These are phyloP conservation scores for Colletotrichum higginsianum DNA, from an alignment of 2,329 filamentous ascomycete species.

Conservation along the genomic window DNA sequence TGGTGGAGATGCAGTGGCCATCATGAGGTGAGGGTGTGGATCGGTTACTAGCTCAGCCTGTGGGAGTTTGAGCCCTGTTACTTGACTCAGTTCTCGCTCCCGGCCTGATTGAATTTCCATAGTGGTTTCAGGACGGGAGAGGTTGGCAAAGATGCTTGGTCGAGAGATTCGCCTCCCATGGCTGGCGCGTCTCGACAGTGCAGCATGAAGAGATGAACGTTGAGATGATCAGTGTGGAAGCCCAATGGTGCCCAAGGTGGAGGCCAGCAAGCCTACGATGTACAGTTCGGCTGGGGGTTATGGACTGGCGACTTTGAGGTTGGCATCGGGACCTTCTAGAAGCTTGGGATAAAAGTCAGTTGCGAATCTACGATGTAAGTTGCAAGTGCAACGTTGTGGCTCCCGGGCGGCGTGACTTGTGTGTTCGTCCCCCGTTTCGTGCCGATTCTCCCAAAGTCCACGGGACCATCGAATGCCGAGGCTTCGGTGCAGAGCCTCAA, in stretches of 20 bases:
- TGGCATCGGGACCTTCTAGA: slow-evolving; percentile 35
- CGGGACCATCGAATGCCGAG: neutral
- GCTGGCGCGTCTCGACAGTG: slow-evolving; percentile 10
- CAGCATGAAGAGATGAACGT: slow-evolving; percentile 38
- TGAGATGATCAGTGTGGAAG: slow-evolving; percentile 24
- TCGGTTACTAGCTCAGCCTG: slow-evolving; percentile 5
- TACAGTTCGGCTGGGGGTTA: slow-evolving; percentile 30
- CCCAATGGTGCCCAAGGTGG: slow-evolving; percentile 42
- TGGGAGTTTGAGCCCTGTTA: slow-evolving; percentile 23
- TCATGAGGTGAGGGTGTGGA: slow-evolving; percentile 39
- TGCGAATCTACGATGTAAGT: neutral
- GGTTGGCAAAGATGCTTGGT: slow-evolving; percentile 18
- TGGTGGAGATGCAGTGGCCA: slow-evolving; percentile 12
- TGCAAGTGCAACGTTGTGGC: slow-evolving; percentile 5
- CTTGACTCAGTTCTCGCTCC: slow-evolving; percentile 30
- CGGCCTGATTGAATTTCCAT: slow-evolving; percentile 37
- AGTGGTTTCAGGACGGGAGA: slow-evolving; percentile 38
- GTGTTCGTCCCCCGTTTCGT: neutral
- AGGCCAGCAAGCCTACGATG: slow-evolving; percentile 19
- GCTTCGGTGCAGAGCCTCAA: neutral
- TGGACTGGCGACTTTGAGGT: slow-evolving; percentile 10
- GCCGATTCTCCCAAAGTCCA: neutral
- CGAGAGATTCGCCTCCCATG: slow-evolving; percentile 30
- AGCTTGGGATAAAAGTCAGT: slow-evolving; percentile 20
- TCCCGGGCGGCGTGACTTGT: slow-evolving; percentile 14